Base-by-base conservation (phyloP, 2,329 filamentous ascomycete species). In the Trichophyton equinum region DNA sequence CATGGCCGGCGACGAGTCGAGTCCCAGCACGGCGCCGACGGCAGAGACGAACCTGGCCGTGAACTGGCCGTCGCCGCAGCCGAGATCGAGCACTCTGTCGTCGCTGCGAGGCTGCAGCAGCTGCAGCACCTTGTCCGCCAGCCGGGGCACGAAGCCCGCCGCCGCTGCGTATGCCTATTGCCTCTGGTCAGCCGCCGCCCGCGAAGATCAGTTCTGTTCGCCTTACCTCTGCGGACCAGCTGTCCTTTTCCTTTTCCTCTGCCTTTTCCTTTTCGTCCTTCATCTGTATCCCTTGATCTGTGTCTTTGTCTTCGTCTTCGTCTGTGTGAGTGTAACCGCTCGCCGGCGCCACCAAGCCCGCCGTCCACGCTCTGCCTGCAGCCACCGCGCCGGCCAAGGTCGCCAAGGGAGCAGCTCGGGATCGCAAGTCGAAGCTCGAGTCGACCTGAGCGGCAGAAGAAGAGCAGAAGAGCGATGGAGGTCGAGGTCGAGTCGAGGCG, bases 11-110 rank as follows among this genome's bases (percentile, higher is more conserved):
- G 83, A 86, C 60, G 78, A 77, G 68, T 87, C 85, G 7, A 84
- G 72, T 3, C 84, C 84, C 62, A 84, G 75, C 36, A 85, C 75
- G 0, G 79, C 79, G 0, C 61, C 73, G 1, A 81, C 81, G 18
- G 58, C 74, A 67, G 7, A 76, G 66, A 77, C 76, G 59, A 85
- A 79, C 58, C 84, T 76, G 1, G 79, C 69, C 42, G 83, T 81
- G 63, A 86, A 74, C 25, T 85, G 75, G 40, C 83, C 84, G 69
- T 86, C 84, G 49, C 85, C 84, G 65, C 84, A 87, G 13, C 84
- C 84, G 59, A 87, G 72, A 64, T 87, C 84, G 1, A 87, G 74
- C 22, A 87, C 77, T 15, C 74, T 69, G 67, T 87, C 84, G 64
- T 82, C 78, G 30, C 78, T 75, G 61, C 82, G 76, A 0, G 83